These are phyloP conservation scores for Coix lacrymajobi DNA, from an alignment of 176 grass and related monocot genomes.

Conservation along the genomic window DNA sequence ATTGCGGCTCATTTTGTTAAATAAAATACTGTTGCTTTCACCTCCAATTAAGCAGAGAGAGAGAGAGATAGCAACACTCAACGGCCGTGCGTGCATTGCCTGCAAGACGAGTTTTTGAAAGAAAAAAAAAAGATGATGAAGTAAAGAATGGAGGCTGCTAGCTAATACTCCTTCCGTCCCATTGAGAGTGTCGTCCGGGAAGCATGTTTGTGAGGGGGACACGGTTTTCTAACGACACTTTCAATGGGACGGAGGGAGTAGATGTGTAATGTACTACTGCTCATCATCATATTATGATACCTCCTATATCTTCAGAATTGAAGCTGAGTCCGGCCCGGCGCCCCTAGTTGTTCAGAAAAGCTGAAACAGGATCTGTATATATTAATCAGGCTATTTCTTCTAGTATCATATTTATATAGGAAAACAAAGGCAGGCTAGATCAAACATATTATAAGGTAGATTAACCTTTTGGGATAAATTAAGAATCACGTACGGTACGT, in stretches of 20 bases:
- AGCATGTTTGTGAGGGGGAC: too few species aligned
- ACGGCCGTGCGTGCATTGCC: not conserved
- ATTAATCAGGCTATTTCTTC: not conserved
- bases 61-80: not conserved
- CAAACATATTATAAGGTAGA: not conserved
- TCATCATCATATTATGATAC: too few species aligned
- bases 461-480: not conserved
- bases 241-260: too few species aligned
- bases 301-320: not conserved
- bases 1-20: constrained; percentile 24
- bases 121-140: not conserved
- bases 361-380: not conserved
- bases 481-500: not conserved
- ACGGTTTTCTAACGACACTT: too few species aligned
- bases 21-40: not conserved
- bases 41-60: not conserved
- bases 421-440: not conserved
- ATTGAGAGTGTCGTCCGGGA: too few species aligned
- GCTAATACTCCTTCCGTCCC: too few species aligned
- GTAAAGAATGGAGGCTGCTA: too few species aligned
- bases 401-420: not conserved
- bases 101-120: not conserved
- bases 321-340: not conserved
- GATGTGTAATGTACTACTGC: too few species aligned
- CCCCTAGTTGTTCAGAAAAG: constrained; percentile 24